Evolutionary conservation across 805 yeast genomes (phyloP).

Genomic region (Hanseniaspora valbyensis): DNA sequence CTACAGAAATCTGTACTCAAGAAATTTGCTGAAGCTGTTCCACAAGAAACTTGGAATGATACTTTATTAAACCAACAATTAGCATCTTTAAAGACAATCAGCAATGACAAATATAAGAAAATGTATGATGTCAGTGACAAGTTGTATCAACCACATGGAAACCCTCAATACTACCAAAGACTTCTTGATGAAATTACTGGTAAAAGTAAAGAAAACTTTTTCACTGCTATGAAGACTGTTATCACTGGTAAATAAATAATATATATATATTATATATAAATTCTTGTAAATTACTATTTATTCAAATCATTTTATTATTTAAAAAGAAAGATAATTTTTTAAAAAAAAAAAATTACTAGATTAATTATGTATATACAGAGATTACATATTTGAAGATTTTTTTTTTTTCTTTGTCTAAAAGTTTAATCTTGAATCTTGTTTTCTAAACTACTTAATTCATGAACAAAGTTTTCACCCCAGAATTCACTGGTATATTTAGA

Average conservation of each 20-base stretch:
- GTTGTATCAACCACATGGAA: slow-evolving; percentile 69
- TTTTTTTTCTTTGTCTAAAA: background rate
- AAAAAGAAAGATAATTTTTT: background rate
- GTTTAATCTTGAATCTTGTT: slow-evolving; percentile 17
- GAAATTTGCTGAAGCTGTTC: slow-evolving; percentile 34
- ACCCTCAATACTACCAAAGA: slow-evolving; percentile 66
- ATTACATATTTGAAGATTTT: too few relatives aligned
- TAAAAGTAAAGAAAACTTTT: slow-evolving; percentile 52
- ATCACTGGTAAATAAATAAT: slow-evolving; percentile 52
- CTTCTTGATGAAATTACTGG: slow-evolving; percentile 61
- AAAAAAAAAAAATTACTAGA: too few relatives aligned
- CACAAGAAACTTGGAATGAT: slow-evolving; percentile 41
- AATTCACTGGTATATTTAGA: slow-evolving; percentile 87
- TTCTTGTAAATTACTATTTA: background rate
- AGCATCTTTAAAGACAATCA: slow-evolving; percentile 44
- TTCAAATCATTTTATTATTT: too few relatives aligned
- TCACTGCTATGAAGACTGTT: slow-evolving; percentile 61
- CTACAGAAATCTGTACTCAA: slow-evolving; percentile 39
- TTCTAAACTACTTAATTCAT: slow-evolving; percentile 51
- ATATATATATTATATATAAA: background rate
- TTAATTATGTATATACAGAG: too few relatives aligned
- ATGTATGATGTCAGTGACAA: slow-evolving; percentile 57
- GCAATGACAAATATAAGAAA: slow-evolving; percentile 49
- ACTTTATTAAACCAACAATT: slow-evolving; percentile 43
- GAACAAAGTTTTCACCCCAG: slow-evolving; percentile 96